phyloP scores from a whole-genome alignment of 2,329 filamentous ascomycete species.

The Claviceps purpurea region DNA sequence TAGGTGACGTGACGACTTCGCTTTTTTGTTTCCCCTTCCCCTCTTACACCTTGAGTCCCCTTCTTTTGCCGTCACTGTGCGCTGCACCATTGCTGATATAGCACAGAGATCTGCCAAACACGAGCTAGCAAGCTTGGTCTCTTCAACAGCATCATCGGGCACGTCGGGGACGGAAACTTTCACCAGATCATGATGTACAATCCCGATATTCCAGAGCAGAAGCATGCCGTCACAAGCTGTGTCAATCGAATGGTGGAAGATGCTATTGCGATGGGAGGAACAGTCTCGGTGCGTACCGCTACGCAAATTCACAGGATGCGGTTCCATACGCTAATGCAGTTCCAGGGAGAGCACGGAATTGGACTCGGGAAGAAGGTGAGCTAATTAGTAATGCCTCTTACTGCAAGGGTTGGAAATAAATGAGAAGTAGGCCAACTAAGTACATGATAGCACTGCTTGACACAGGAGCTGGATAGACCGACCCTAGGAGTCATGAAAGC shows the following conservation, averaged over 20 bases:
- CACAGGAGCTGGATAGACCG: conserved; percentile 48
- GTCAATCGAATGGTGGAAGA: conserved; percentile 58
- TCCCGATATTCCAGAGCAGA: conserved; percentile 42
- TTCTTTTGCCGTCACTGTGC: neutral
- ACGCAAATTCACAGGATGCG: neutral
- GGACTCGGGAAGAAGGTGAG: conserved; percentile 58
- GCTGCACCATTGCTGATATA: neutral
- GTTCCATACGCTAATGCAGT: neutral
- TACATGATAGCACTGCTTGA: conserved; percentile 28
- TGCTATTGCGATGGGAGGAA: conserved; percentile 57
- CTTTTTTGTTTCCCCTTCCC: neutral
- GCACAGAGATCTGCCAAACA: conserved; percentile 46
- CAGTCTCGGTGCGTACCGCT: conserved; percentile 41
- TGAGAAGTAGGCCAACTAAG: neutral
- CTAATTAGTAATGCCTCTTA: conserved; percentile 7
- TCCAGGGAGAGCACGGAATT: conserved; percentile 52
- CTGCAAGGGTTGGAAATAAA: neutral
- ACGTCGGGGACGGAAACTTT: conserved; percentile 65
- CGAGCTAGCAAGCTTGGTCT: conserved; percentile 50
- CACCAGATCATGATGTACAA: conserved; percentile 37
- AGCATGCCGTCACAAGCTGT: conserved; percentile 39
- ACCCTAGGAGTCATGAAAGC: conserved; percentile 55
- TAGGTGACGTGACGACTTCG: conserved; percentile 24
- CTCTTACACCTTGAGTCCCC: neutral
- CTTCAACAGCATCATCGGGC: conserved; percentile 53